Evolutionary conservation across 2,329 filamentous ascomycete genomes (phyloP), one percentile per base, ranked within the genome.

Genomic region (Cladosporium sp.): DNA sequence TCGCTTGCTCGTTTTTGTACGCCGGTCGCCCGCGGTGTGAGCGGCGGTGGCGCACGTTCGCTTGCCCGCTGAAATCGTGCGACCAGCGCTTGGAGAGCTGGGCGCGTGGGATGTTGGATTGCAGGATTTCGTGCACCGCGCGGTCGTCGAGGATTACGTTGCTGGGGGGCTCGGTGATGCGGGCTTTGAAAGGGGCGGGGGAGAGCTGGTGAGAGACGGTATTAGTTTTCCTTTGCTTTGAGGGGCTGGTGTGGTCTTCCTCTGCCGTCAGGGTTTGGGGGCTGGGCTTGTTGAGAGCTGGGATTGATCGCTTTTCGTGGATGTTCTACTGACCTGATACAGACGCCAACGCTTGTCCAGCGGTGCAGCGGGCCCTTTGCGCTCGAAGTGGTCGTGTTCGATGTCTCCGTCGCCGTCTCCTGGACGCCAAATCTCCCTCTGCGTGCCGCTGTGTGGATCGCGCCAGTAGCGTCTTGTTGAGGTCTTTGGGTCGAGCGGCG

Each of bases 81-180:
- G 64, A 57, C 70, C 70, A 73, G 49, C 56, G 66, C 13, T 54
- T 43, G 1, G 49, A 59, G 45, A 67, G 65, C 15, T 55, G 53
- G 20, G 52, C 42, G 11, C 53, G 51, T 13, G 58, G 55, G 9
- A 59, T 59, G 19, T 65, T 57, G 19, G 67, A 67, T 5, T 46
- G 39, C 15, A 59, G 56, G 7, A 72, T 61, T 3, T 63, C 61
- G 46, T 64, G 64, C 18, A 61, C 66, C 3, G 69, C 65, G 13
- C 55, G 53, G 42, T 73, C 70, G 51, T 73, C 70, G 2, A 73
- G 64, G 32, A 68, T 64, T n/a, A 69, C 64, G 39, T 66, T 66
- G 15, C 58, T 61, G 2, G 69, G 70, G 7, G 67, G 67, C 48
- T 51, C 49, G 2, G 15, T 38, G n/a, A 51, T 41, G 38, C 49